phyloP scores from a whole-genome alignment of 352 stramenopile genomes.

The Ophiocytium majus region DNA sequence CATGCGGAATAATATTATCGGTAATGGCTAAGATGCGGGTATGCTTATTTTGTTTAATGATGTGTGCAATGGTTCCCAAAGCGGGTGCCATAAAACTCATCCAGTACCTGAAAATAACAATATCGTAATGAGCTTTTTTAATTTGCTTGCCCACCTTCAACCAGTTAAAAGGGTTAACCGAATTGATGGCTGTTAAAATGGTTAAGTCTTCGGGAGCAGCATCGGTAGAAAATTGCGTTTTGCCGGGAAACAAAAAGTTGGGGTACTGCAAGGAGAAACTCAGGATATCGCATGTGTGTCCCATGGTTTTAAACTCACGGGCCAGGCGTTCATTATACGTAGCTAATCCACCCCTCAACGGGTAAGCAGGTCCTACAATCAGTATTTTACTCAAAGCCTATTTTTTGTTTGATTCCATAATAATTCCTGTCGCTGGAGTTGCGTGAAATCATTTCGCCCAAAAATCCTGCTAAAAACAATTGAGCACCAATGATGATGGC shows the following conservation, averaged over 20 bases:
- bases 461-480: slow-evolving; percentile 3
- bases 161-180: slow-evolving; percentile 5
- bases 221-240: background rate
- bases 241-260: slow-evolving; percentile 8
- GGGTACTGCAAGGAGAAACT: background rate
- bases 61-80: background rate
- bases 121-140: background rate
- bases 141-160: background rate
- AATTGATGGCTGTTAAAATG: background rate
- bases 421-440: background rate
- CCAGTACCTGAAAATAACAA: slow-evolving; percentile 8
- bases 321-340: background rate
- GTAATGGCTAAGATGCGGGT: background rate
- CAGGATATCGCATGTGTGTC: background rate
- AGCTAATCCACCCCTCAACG: background rate
- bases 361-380: slow-evolving; percentile 11
- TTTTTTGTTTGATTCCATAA: background rate
- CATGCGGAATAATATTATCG: slow-evolving; percentile 14
- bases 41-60: slow-evolving; percentile 3
- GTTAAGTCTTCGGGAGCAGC: background rate
- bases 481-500: background rate
- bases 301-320: background rate
- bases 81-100: background rate
- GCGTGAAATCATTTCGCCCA: background rate
- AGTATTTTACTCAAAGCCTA: background rate